Percentiles rank a stretch among this genome's conserved stretches.
phyloP scores from a whole-genome alignment of 2,329 filamentous ascomycete genomes.

The Dissoconium aciculare region DNA sequence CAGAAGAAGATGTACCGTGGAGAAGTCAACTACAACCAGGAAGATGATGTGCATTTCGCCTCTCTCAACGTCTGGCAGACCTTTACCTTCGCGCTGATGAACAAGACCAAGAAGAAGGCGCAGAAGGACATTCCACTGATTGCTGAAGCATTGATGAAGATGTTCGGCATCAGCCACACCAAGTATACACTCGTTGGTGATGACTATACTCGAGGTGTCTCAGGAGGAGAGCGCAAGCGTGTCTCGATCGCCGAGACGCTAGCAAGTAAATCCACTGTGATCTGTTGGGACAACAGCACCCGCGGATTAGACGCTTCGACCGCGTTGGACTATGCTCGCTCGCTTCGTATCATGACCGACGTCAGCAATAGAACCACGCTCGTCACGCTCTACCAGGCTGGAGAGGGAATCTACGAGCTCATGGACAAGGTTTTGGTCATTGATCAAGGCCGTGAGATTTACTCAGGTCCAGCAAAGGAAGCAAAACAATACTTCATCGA shows the following conservation, averaged over 20 bases:
- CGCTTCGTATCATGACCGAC: slow-evolving; percentile 66
- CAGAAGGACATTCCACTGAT: slow-evolving; percentile 51
- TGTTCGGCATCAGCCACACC: slow-evolving; percentile 67
- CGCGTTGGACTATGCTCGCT: slow-evolving; percentile 62
- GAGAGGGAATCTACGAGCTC: slow-evolving; percentile 53
- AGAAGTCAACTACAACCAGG: slow-evolving; percentile 64
- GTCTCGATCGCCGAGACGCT: slow-evolving; percentile 67
- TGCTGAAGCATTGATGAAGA: slow-evolving; percentile 54
- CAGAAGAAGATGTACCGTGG: slow-evolving; percentile 56
- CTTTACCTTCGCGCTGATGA: slow-evolving; percentile 57
- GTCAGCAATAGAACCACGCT: slow-evolving; percentile 56
- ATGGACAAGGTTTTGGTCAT: slow-evolving; percentile 75
- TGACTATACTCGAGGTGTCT: slow-evolving; percentile 56
- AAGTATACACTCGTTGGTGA: slow-evolving; percentile 63
- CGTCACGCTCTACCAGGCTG: slow-evolving; percentile 58
- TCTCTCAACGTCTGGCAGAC: slow-evolving; percentile 65
- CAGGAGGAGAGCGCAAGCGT: slow-evolving; percentile 66
- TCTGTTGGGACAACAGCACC: slow-evolving; percentile 69
- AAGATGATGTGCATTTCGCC: slow-evolving; percentile 64
- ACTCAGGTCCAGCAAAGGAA: slow-evolving; percentile 45
- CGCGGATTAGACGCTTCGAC: slow-evolving; percentile 67
- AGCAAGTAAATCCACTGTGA: slow-evolving; percentile 56
- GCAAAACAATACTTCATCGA: slow-evolving; percentile 52
- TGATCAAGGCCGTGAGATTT: slow-evolving; percentile 55
- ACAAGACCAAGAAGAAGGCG: slow-evolving; percentile 56